phyloP scores from a whole-genome alignment of 176 grass and related monocot genomes.

The Avena insularis region DNA sequence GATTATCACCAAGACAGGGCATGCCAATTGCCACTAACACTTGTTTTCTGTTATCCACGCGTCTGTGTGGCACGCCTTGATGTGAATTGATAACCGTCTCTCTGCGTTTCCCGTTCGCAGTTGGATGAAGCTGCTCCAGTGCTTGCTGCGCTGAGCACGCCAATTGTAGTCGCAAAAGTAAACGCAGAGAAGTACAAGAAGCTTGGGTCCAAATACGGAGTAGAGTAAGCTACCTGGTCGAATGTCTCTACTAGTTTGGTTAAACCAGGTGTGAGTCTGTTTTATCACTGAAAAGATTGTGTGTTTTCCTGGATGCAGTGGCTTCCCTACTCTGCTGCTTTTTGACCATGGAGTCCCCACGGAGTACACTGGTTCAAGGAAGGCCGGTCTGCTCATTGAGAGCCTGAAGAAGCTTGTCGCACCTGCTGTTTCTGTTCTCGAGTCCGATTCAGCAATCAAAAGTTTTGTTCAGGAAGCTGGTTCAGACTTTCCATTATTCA shows the following conservation, averaged over 20 bases:
- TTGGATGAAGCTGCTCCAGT: slow-evolving; percentile 77
- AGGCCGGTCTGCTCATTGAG: slow-evolving; percentile 68
- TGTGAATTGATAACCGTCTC: slow-evolving; percentile 3
- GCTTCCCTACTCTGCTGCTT: slow-evolving; percentile 86
- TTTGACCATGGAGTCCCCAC: slow-evolving; percentile 79
- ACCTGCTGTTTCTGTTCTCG: slow-evolving; percentile 70
- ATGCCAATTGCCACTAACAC: background rate
- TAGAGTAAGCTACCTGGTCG: slow-evolving; percentile 63
- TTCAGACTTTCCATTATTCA: slow-evolving; percentile 69
- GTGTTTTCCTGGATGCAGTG: slow-evolving; percentile 60
- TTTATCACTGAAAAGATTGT: slow-evolving; percentile 1
- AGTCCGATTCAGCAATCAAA: slow-evolving; percentile 62
- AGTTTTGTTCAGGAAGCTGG: slow-evolving; percentile 71
- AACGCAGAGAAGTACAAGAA: slow-evolving; percentile 92
- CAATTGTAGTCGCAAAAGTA: slow-evolving; percentile 72
- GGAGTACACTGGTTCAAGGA: slow-evolving; percentile 86
- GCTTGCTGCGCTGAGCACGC: slow-evolving; percentile 61
- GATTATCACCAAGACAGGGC: background rate
- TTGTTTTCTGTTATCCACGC: background rate
- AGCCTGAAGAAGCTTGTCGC: slow-evolving; percentile 82
- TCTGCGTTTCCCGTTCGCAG: slow-evolving; percentile 50
- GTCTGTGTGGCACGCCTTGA: background rate
- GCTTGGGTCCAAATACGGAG: slow-evolving; percentile 72
- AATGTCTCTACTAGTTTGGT: background rate
- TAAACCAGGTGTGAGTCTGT: background rate